These are phyloP conservation scores for Syzygium aromaticum DNA, from an alignment of 345 rosid genomes.

Conservation along the genomic window DNA sequence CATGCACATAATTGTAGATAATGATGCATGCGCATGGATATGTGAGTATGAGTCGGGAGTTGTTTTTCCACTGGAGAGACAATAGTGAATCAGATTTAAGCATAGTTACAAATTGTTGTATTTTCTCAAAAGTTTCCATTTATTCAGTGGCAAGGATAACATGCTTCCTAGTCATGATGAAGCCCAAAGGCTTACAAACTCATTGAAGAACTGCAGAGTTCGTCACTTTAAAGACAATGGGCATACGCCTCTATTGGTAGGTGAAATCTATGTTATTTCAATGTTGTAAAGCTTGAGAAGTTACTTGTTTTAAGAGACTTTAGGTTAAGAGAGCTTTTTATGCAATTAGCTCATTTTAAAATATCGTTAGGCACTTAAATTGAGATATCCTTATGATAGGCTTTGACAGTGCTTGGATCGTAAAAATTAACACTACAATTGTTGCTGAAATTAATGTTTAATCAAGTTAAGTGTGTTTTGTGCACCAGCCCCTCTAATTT, in stretches of 20 bases:
- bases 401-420: neutral
- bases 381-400: neutral
- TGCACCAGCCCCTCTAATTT: neutral
- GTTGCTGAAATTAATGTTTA: neutral
- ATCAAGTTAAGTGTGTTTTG: neutral
- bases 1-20: neutral
- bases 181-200: constrained; percentile 43
- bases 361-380: neutral
- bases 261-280: neutral
- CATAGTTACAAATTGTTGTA: neutral
- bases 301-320: neutral
- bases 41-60: neutral
- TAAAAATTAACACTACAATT: neutral
- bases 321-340: neutral
- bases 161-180: constrained; percentile 78
- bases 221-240: constrained; percentile 79
- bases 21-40: neutral
- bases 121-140: neutral
- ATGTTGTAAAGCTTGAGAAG: neutral
- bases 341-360: neutral
- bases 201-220: constrained; percentile 49
- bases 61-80: neutral
- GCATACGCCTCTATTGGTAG: constrained; percentile 72
- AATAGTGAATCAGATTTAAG: neutral
- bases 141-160: constrained; percentile 64